These are phyloP conservation scores for Pythium scleroteichum DNA, from an alignment of 352 stramenopile genomes.

Conservation along the genomic window DNA sequence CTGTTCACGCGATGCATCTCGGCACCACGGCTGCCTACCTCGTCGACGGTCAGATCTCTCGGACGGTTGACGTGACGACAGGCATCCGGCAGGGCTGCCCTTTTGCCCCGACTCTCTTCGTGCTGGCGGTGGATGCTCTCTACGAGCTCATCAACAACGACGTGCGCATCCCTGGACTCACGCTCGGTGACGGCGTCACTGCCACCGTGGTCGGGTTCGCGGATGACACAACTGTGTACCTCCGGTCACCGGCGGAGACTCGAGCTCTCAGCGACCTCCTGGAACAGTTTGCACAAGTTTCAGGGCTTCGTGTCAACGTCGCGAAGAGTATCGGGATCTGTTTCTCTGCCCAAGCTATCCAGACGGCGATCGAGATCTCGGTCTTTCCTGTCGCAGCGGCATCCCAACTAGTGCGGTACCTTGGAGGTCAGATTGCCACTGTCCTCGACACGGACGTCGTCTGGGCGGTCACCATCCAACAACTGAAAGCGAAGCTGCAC, in stretches of 20 bases:
- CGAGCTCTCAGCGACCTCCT: background rate
- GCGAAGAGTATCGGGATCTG: background rate
- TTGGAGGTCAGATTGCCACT: background rate
- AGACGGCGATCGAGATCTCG: too few relatives aligned
- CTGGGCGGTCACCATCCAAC: slow-evolving; percentile 1
- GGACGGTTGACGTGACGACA: background rate
- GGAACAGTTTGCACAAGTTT: background rate
- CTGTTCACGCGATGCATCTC: background rate
- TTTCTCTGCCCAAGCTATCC: background rate
- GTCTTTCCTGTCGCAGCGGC: too few relatives aligned
- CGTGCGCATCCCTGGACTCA: background rate
- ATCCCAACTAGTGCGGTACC: background rate
- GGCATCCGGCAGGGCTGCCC: slow-evolving; percentile 1
- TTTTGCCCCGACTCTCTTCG: background rate
- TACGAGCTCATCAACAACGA: background rate
- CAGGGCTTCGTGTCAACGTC: background rate
- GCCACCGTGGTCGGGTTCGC: background rate
- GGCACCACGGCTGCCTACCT: background rate
- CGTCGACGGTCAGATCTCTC: background rate
- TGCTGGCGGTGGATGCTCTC: background rate
- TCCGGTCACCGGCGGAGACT: background rate
- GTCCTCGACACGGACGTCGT: background rate
- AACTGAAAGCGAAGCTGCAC: slow-evolving; percentile 6
- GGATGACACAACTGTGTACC: background rate
- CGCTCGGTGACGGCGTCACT: background rate